Conservation (phyloP, 306 rosid species). For the Nissolia schottii region DNA sequence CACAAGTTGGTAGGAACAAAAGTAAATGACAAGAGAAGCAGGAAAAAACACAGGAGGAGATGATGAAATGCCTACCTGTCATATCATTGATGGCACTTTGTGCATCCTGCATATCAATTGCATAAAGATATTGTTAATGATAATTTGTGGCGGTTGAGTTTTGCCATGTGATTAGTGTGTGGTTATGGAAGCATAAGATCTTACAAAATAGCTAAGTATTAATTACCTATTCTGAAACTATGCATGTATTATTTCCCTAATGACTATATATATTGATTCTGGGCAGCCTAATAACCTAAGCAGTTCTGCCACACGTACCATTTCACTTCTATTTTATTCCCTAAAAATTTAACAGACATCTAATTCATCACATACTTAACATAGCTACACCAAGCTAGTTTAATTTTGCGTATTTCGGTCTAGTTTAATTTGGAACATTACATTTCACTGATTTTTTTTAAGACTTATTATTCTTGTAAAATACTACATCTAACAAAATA, state of each 20-base stretch:
- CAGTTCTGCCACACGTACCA: too few species aligned
- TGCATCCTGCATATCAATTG: slow-evolving; percentile 51
- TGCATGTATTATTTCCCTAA: too few species aligned
- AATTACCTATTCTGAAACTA: too few species aligned
- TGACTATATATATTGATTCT: too few species aligned
- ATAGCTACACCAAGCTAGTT: not conserved
- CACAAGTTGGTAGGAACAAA: slow-evolving; percentile 14
- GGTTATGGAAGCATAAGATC: too few species aligned
- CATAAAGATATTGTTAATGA: slow-evolving; percentile 24
- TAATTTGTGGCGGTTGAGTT: too few species aligned
- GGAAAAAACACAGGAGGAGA: not conserved
- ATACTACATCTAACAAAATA: not conserved
- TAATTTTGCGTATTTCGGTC: not conserved
- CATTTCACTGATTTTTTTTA: not conserved
- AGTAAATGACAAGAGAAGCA: not conserved
- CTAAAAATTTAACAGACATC: too few species aligned
- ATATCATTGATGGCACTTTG: slow-evolving; percentile 61
- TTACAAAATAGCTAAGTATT: too few species aligned
- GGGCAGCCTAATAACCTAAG: too few species aligned
- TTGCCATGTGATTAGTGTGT: too few species aligned
- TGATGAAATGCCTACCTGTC: slow-evolving; percentile 45
- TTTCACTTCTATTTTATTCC: too few species aligned
- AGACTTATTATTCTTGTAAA: slow-evolving; percentile 5
- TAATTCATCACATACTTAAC: not conserved
- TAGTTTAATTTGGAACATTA: not conserved